Percentiles rank a stretch among this genome's conserved stretches.
phyloP scores from a whole-genome alignment of 2,329 filamentous ascomycete genomes.

The Lasiodiplodia sp. region DNA sequence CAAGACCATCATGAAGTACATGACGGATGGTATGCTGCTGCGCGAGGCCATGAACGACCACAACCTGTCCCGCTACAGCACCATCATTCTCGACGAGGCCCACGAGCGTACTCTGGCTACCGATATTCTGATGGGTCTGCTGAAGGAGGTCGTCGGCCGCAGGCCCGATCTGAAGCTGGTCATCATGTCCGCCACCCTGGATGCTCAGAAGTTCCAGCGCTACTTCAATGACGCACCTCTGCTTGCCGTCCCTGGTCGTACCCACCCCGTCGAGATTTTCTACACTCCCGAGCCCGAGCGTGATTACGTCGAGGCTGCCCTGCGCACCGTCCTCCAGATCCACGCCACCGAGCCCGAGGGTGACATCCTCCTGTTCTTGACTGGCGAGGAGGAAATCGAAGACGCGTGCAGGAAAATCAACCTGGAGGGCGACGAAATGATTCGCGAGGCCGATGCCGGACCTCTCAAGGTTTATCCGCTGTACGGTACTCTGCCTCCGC shows the following conservation, averaged over 20 bases:
- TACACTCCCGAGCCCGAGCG: conserved; percentile 96
- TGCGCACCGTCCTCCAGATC: conserved; percentile 95
- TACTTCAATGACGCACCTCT: conserved; percentile 97
- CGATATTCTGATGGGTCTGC: conserved; percentile 89
- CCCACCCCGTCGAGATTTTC: conserved; percentile 96
- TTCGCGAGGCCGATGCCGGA: conserved; percentile 87
- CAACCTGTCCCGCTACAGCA: conserved; percentile 86
- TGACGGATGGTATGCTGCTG: conserved; percentile 99
- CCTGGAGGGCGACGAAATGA: conserved; percentile 89
- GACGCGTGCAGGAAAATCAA: conserved; percentile 92
- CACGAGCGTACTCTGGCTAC: conserved; percentile 97
- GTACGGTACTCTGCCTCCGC: conserved; percentile 90
- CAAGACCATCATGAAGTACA: conserved; percentile 95
- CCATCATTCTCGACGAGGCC: conserved; percentile 97
- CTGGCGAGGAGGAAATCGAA: conserved; percentile 98
- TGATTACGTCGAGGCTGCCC: conserved; percentile 94
- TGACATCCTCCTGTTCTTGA: conserved; percentile 92
- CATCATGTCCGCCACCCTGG: conserved; percentile 93
- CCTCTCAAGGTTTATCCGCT: conserved; percentile 90
- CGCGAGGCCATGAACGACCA: conserved; percentile 93
- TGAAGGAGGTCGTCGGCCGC: conserved; percentile 91
- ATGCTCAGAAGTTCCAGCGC: conserved; percentile 96
- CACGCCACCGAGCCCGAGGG: conserved; percentile 92
- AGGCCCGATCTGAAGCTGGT: conserved; percentile 91
- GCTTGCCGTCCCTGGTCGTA: conserved; percentile 91